Base-by-base conservation (phyloP, 1,139 yeast genomes). In the Eremothecium coryli region DNA sequence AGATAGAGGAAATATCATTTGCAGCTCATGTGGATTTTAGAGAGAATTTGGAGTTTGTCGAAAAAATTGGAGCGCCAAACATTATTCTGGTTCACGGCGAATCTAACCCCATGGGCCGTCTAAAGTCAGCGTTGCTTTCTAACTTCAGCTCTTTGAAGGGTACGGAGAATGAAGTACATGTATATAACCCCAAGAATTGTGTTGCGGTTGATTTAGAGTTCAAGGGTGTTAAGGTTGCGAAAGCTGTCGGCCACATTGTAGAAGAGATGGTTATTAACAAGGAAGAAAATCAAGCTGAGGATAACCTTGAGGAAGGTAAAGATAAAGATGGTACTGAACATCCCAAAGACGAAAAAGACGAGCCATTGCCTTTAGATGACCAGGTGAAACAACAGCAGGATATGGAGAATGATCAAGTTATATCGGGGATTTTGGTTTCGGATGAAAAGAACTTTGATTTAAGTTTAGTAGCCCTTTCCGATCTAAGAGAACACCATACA, bases 1-100 rank as follows among this genome's bases (percentile, higher is more conserved):
- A 74, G 26, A 78, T 90, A n/a, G 97, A 90, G 46, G 99, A 90
- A 57, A 80, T 90, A 8, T 88, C 97, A 2, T 90, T 90, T 67
- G 98, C 98, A 4, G 99, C 99, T 0, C 99, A 90, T 61, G 99
- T 93, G 13, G 98, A 93, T 56, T 90, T 81, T 59, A 88, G 82
- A 49, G 95, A 90, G 54, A 90, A 90, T 50, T 69, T 95, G 1
- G 85, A 82, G 40, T 90, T 90, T 50, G 90, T 90, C 37, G 96
- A 88, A 49, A 66, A 76, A 41, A 85, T 90, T 4, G 80, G 81
- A 40, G 95, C 99, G 0, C 72, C 73, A 43, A 77, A 81, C 39
- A 79, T 81, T 36, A 85, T 90, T 40, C 68, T 90, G 39, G 99
- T 90, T 1, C 99, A 90, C 56, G 99, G 99, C n/a, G 99, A 90